Conservation (phyloP, 1,284 basidiomycete genomes). For the Ustanciosporium gigantosporum region DNA sequence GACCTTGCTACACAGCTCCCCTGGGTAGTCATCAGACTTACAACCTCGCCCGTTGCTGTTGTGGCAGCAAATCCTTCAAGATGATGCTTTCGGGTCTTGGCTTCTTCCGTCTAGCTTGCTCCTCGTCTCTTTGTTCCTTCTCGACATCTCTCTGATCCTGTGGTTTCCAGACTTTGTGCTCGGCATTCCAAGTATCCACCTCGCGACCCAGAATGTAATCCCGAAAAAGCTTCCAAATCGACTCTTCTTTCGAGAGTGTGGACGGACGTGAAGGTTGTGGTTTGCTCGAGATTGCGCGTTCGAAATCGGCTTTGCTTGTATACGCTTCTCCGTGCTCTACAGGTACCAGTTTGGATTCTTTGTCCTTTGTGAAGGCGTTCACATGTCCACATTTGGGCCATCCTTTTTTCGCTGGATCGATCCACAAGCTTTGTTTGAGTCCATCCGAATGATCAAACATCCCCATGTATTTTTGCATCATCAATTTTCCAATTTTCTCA, state of each 20-base stretch:
- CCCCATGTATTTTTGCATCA: constrained; percentile 45
- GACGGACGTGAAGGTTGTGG: constrained; percentile 8
- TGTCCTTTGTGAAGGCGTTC: constrained; percentile 30
- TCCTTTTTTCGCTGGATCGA: constrained; percentile 34
- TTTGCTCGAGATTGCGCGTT: constrained; percentile 11
- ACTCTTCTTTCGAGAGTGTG: constrained; percentile 39
- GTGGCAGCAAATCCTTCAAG: constrained; percentile 5
- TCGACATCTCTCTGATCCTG: constrained; percentile 31
- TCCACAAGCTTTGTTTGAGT: constrained; percentile 44
- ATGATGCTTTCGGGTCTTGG: constrained; percentile 20
- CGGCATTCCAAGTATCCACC: constrained; percentile 19
- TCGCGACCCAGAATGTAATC: constrained; percentile 32
- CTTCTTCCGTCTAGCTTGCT: constrained; percentile 4
- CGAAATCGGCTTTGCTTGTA: constrained; percentile 13
- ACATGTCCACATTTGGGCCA: constrained; percentile 46
- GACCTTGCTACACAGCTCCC: too few species aligned
- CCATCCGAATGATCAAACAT: constrained; percentile 38
- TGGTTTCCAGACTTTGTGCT: constrained; percentile 28
- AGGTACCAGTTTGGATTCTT: constrained; percentile 14
- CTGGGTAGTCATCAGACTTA: too few species aligned
- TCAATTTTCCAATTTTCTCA: constrained; percentile 44
- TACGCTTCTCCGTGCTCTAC: constrained; percentile 43
- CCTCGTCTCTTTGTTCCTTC: constrained; percentile 13
- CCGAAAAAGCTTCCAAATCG: constrained; percentile 43
- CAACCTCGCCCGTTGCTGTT: neutral